phyloP scores from a whole-genome alignment of 495 filamentous ascomycete species.

The Penicillium canescens region DNA sequence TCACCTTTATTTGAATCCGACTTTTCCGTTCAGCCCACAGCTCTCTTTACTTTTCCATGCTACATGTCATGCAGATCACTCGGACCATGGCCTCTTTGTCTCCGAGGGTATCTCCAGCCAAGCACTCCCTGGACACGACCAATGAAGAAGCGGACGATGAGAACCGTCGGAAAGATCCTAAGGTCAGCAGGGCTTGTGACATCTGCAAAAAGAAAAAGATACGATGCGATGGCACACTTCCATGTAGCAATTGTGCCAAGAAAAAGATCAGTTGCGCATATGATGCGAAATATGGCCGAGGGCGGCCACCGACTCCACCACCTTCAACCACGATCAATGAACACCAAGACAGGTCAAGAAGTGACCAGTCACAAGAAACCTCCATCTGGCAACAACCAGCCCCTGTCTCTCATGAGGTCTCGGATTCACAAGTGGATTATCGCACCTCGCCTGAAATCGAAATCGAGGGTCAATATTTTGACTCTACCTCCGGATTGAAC shows the following conservation, averaged over 20 bases:
- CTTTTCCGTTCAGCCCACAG: no score
- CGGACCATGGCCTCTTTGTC: no score
- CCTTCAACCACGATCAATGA: not conserved
- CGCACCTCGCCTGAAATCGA: slow-evolving; percentile 14
- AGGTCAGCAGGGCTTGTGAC: slow-evolving; percentile 23
- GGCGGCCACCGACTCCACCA: slow-evolving; percentile 20
- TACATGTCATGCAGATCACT: no score
- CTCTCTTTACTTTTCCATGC: no score
- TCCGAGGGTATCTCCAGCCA: no score
- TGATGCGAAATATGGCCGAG: slow-evolving; percentile 17
- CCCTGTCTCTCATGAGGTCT: no score
- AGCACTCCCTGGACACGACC: not conserved
- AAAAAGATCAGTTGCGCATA: slow-evolving; percentile 13
- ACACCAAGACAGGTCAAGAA: not conserved
- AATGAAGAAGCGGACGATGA: slow-evolving; percentile 1
- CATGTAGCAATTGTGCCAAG: slow-evolving; percentile 12
- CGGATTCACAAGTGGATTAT: not conserved
- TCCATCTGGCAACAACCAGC: no score
- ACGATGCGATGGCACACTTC: slow-evolving; percentile 18
- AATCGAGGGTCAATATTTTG: slow-evolving; percentile 24
- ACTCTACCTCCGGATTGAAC: slow-evolving; percentile 19
- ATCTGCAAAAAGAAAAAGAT: slow-evolving; percentile 21
- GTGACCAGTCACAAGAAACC: not conserved
- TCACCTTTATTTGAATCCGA: no score
- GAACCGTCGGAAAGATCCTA: slow-evolving; percentile 15